A percentile compares a stretch with the other conserved stretches of the same genome.
Evolutionary conservation across 2,329 filamentous ascomycete genomes (phyloP).

Genomic region (Hypoxylon sp.): DNA sequence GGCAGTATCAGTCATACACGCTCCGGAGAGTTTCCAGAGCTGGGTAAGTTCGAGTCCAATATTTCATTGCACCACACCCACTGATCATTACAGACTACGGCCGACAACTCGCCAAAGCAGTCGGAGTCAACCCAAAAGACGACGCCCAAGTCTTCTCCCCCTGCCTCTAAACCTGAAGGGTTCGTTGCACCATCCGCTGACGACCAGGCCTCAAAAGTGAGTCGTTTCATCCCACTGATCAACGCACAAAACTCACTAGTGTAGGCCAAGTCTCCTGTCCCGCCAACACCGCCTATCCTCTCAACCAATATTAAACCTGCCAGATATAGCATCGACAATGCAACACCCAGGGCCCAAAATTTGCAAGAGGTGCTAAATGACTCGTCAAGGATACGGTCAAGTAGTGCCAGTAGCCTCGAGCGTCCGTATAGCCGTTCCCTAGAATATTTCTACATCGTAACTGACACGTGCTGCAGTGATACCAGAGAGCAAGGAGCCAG

Average conservation of each 20-base stretch:
- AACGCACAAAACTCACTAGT: slow-evolving; percentile 30
- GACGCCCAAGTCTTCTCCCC: slow-evolving; percentile 55
- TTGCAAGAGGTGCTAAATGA: slow-evolving; percentile 76
- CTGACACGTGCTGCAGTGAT: slow-evolving; percentile 63
- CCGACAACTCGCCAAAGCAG: slow-evolving; percentile 55
- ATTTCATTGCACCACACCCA: slow-evolving; percentile 4
- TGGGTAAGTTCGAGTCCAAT: slow-evolving; percentile 70
- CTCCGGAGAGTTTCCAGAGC: slow-evolving; percentile 82
- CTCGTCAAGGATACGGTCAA: slow-evolving; percentile 69
- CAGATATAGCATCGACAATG: slow-evolving; percentile 74
- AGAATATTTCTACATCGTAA: not conserved
- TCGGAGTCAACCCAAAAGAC: slow-evolving; percentile 54
- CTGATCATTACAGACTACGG: slow-evolving; percentile 58
- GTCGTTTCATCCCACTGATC: not conserved
- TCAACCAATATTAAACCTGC: slow-evolving; percentile 79
- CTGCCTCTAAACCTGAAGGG: slow-evolving; percentile 52
- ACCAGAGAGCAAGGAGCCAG: slow-evolving; percentile 61
- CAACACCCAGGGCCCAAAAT: slow-evolving; percentile 87
- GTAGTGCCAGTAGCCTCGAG: slow-evolving; percentile 81
- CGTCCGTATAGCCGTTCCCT: slow-evolving; percentile 65
- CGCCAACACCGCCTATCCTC: slow-evolving; percentile 77
- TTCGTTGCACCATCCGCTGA: slow-evolving; percentile 54
- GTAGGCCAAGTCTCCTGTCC: slow-evolving; percentile 55
- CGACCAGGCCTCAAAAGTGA: slow-evolving; percentile 56
- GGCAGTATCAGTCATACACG: slow-evolving; percentile 91